These are phyloP conservation scores for Neurospora tetraspora DNA, from an alignment of 495 filamentous ascomycete species.

Conservation along the genomic window DNA sequence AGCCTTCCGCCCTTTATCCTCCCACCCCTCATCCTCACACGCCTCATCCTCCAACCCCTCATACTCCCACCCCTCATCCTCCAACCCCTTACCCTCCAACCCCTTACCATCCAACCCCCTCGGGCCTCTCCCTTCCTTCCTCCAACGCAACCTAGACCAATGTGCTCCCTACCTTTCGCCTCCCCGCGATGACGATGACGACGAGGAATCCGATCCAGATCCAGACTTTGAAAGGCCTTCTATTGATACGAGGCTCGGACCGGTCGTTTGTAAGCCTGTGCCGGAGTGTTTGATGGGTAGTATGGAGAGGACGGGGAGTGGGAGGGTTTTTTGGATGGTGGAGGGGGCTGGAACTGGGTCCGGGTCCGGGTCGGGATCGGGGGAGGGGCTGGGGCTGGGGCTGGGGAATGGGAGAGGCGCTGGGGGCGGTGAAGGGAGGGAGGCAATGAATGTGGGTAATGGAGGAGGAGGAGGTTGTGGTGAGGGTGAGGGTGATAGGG, in stretches of 20 bases:
- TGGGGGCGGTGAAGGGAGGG: neutral
- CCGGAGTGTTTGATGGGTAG: neutral
- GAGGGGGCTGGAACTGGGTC: too few relatives aligned
- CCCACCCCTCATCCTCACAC: neutral
- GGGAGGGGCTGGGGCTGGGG: too few relatives aligned
- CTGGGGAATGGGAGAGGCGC: neutral
- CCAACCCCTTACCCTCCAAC: neutral
- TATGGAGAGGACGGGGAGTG: neutral
- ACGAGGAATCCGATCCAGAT: neutral
- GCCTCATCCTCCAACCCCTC: neutral
- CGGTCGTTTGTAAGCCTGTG: neutral
- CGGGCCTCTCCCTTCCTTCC: neutral
- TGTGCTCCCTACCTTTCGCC: neutral
- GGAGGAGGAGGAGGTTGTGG: neutral
- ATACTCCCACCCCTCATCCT: neutral
- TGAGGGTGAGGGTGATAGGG: neutral
- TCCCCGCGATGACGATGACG: neutral
- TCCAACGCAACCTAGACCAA: neutral
- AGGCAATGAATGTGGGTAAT: neutral
- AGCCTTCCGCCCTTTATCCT: neutral
- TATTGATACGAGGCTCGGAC: neutral
- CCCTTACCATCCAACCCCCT: too few relatives aligned
- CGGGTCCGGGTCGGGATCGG: too few relatives aligned
- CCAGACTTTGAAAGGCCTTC: neutral
- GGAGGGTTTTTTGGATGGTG: neutral